A percentile compares a stretch with the other conserved stretches of the same genome.
Evolutionary conservation across 495 filamentous ascomycete genomes (phyloP).

Genomic region (Tuber umbilicatum): DNA sequence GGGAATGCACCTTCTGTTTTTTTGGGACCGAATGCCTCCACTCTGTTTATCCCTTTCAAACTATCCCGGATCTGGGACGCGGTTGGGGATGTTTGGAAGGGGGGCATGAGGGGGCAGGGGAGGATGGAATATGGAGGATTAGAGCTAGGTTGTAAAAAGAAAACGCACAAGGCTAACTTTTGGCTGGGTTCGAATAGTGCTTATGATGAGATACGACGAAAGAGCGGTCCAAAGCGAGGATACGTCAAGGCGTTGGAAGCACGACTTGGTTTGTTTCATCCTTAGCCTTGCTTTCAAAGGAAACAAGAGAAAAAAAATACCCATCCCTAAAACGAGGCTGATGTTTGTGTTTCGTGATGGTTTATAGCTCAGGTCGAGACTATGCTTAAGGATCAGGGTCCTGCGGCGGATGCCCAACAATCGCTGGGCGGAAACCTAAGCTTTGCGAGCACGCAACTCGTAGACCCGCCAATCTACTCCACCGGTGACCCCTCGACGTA

Average conservation of each 20-base stretch:
- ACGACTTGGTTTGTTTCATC: conserved; percentile 63
- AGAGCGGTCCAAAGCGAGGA: conserved; percentile 95
- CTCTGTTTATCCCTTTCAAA: neutral
- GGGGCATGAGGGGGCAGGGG: neutral
- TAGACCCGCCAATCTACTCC: conserved; percentile 25
- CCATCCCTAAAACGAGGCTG: conserved; percentile 13
- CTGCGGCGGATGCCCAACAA: conserved; percentile 37
- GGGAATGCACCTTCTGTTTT: conserved; percentile 11
- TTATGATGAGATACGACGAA: conserved; percentile 93
- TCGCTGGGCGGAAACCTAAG: conserved; percentile 27
- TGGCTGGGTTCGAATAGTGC: conserved; percentile 47
- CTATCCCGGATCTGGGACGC: neutral
- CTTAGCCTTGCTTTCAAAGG: neutral
- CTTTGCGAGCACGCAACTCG: conserved; percentile 8
- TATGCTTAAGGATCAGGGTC: conserved; percentile 68
- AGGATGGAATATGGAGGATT: neutral
- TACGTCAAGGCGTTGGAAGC: conserved; percentile 98
- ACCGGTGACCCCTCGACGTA: conserved; percentile 11
- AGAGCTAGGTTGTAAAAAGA: neutral
- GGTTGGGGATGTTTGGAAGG: neutral
- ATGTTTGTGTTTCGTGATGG: conserved; percentile 5
- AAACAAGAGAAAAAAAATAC: neutral
- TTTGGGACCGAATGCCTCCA: neutral
- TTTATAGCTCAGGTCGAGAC: conserved; percentile 85
- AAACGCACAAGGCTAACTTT: conserved; percentile 9